Base-by-base conservation (phyloP, 768 basidiomycete genomes). In the Suillus clintonianus region DNA sequence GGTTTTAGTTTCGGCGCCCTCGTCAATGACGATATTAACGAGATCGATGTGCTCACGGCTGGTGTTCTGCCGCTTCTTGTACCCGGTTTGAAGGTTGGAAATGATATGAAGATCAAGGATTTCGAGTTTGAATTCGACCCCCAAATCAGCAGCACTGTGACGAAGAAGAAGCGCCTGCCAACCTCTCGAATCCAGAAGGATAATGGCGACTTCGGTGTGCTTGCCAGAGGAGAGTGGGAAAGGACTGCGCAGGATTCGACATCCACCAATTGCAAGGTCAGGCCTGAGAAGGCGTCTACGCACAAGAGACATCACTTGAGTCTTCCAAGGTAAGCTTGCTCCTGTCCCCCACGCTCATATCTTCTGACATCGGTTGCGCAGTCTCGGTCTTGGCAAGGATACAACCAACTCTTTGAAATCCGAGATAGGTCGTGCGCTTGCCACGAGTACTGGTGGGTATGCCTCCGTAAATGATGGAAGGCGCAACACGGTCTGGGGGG, bases 41-140 rank as follows among this genome's bases (percentile, higher is more conserved):
- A 89, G 76, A 89, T 91, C 61, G 89, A 91, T 64, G 86, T 85
- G 17, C 80, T 91, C 59, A 88, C 88, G 9, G 89, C 89, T 17
- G 86, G 86, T 34, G 80, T 91, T 24, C 79, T 91, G 3, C 89
- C 89, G 14, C 75, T 89, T 34, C 83, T 90, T 37, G 82, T 90
- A 53, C 89, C 89, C 11, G 89, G 88, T 5, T 77, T 90, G 39
- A 87, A 78, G 58, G 77, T 89, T 59, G 85, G 88, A 39, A 70
- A 78, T 11, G 81, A 85, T 53, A 82, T 89, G 78, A 83, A 77
- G 73, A 83, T 88, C 71, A 83, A 78, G 61, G 78, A 81, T 34
- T 80, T 75, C 51, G 75, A 80, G n/a, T 57, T 57, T 24, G 78
- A 72, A 17, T 67, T 70, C 66, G 77, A 78, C 13, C 79, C 81